Evolutionary conservation across 1,139 yeast genomes (phyloP), one percentile per base, ranked within the genome.

Genomic region (Pichia sp.): DNA sequence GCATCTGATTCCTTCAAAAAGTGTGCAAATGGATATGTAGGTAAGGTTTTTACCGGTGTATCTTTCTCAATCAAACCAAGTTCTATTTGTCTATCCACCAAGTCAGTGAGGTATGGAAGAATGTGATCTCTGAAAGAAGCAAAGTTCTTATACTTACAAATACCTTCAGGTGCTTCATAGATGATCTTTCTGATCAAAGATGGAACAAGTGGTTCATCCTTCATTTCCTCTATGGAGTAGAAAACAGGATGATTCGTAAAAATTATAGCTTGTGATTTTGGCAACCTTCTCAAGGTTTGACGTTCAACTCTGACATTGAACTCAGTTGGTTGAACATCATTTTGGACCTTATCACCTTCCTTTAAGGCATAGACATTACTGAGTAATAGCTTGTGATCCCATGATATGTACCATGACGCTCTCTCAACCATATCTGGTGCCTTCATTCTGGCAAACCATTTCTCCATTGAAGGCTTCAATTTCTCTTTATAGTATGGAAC

Each of bases 161-260:
- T 79, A 35, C 69, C 70, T 44, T 72, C 76, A 5, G 86, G 86
- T 0, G 76, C 86, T 53, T 79, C 85, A 44, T 61, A 72, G 25
- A 80, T 59, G 37, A 78, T 74, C 51, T 77, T 77, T 48, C 70
- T 69, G 35, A 79, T 53, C 36, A 79, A 62, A 1, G 83, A 73
- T n/a, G 87, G 87, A 23, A 80, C 65, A 58, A 74, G 55, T 8
- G 87, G 86, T 52, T 80, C 88, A 52, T 80, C 84, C 52, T 77
- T 78, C 86, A 80, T 78, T 51, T 80, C 87, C 19, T 77, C 86
- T 39, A 80, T 64, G 3, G 77, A 67, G 56, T 80, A 80, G 53
- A 74, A 78, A 10, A 78, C 64, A 3, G 87, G 87, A 52, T 80
- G 87, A 52, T 79, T 56, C 11, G 78, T 69, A 55, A 72, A 72